Conservation (phyloP, 176 grass and related monocot genomes). For the Oryza nivara region DNA sequence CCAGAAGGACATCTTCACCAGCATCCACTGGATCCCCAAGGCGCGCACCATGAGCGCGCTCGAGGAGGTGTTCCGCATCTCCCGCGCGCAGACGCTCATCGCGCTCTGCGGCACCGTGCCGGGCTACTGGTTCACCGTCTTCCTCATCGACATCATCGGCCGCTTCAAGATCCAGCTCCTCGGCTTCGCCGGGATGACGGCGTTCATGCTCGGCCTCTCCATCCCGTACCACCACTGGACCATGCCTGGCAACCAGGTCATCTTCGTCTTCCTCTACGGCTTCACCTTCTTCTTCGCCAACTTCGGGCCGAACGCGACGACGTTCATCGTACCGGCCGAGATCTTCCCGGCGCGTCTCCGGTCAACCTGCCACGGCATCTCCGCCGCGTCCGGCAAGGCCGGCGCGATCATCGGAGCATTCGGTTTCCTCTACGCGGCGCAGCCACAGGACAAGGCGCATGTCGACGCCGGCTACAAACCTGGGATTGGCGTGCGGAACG, state of each 20-base stretch:
- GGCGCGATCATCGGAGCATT: slow-evolving; percentile 81
- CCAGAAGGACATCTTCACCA: slow-evolving; percentile 59
- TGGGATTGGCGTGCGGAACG: slow-evolving; percentile 51
- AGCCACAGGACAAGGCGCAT: slow-evolving; percentile 26
- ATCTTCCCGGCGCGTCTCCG: slow-evolving; percentile 79
- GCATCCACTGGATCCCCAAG: slow-evolving; percentile 48
- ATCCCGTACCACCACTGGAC: slow-evolving; percentile 71
- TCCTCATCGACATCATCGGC: slow-evolving; percentile 60
- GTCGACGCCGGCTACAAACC: slow-evolving; percentile 50
- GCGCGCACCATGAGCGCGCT: slow-evolving; percentile 61
- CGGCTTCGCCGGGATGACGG: slow-evolving; percentile 68
- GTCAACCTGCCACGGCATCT: slow-evolving; percentile 82
- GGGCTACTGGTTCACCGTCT: slow-evolving; percentile 85
- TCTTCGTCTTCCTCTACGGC: slow-evolving; percentile 58
- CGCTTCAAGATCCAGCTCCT: slow-evolving; percentile 66
- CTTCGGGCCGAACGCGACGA: slow-evolving; percentile 81
- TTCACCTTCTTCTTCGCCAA: slow-evolving; percentile 92
- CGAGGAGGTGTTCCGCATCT: slow-evolving; percentile 62
- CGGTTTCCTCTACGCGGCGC: slow-evolving; percentile 72
- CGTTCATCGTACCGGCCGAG: slow-evolving; percentile 85
- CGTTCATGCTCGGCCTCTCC: slow-evolving; percentile 69
- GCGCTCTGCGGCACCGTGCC: slow-evolving; percentile 79
- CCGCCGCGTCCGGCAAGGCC: slow-evolving; percentile 73
- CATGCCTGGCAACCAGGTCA: slow-evolving; percentile 45
- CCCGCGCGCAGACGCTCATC: slow-evolving; percentile 68